phyloP scores from a whole-genome alignment of 2,329 filamentous ascomycete genomes.

The Diplocarpon mali region DNA sequence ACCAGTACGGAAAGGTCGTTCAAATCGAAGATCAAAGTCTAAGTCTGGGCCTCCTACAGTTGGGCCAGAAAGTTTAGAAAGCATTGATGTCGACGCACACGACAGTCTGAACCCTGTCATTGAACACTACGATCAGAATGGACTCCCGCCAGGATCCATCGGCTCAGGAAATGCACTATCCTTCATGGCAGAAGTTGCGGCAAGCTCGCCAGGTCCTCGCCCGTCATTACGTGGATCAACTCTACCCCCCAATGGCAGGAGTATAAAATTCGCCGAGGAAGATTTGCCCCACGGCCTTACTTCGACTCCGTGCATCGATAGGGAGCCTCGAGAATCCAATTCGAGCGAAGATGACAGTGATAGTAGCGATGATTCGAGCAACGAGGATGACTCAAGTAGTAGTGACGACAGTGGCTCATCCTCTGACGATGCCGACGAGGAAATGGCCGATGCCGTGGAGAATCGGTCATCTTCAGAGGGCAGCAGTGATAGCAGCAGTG shows the following conservation, averaged over 20 bases:
- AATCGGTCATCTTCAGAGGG: slow-evolving; percentile 5
- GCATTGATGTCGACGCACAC: slow-evolving; percentile 13
- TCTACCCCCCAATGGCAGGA: slow-evolving; percentile 19
- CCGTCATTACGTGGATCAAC: slow-evolving; percentile 11
- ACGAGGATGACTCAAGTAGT: slow-evolving; percentile 1
- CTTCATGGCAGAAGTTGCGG: slow-evolving; percentile 20
- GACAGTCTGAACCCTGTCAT: slow-evolving; percentile 24
- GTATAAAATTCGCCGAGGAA: slow-evolving; percentile 16
- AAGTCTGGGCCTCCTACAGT: slow-evolving; percentile 2
- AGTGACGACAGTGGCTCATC: slow-evolving; percentile 15
- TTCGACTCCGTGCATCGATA: slow-evolving; percentile 23
- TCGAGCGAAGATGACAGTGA: slow-evolving; percentile 12
- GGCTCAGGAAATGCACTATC: slow-evolving; percentile 22
- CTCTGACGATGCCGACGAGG: slow-evolving; percentile 15
- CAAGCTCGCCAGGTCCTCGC: slow-evolving; percentile 10
- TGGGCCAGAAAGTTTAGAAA: slow-evolving; percentile 5
- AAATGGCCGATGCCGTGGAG: slow-evolving; percentile 2
- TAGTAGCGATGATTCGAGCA: slow-evolving; percentile 3
- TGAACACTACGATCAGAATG: slow-evolving; percentile 25
- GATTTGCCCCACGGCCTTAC: slow-evolving; percentile 12
- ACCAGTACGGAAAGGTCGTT: slow-evolving; percentile 5
- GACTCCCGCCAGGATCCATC: slow-evolving; percentile 25
- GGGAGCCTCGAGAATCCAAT: slow-evolving; percentile 19
- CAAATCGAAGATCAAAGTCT: slow-evolving; percentile 7
- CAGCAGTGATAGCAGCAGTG: slow-evolving; percentile 14